These are phyloP conservation scores for Saccharomycopsis schoenii DNA, from an alignment of 805 yeast species.

Conservation along the genomic window DNA sequence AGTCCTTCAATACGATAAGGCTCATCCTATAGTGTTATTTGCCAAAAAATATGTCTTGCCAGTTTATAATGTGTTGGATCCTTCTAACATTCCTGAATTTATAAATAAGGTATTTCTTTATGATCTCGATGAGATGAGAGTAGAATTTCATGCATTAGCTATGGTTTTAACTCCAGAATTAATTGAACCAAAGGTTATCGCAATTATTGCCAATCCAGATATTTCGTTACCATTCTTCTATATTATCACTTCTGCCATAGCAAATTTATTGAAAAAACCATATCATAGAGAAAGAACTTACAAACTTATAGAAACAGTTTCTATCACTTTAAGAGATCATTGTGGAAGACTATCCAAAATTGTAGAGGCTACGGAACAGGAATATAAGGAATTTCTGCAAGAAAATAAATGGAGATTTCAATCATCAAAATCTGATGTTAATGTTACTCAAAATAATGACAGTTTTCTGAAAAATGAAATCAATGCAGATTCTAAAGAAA, in stretches of 20 bases:
- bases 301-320: constrained; percentile 12
- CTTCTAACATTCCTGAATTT: constrained; percentile 9
- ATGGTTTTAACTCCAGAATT: constrained; percentile 15
- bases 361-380: constrained; percentile 13
- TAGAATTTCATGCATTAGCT: constrained; percentile 15
- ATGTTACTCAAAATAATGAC: neutral
- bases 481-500: neutral
- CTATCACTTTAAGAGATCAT: constrained; percentile 16
- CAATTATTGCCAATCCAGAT: constrained; percentile 14
- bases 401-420: neutral
- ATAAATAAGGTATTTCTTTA: neutral
- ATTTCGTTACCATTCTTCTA: constrained; percentile 14
- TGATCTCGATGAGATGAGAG: constrained; percentile 14
- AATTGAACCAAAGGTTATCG: constrained; percentile 16
- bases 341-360: constrained; percentile 10
- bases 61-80: constrained; percentile 10
- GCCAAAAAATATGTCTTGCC: constrained; percentile 8
- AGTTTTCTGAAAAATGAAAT: neutral
- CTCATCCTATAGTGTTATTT: constrained; percentile 11
- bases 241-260: constrained; percentile 9
- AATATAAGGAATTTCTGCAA: constrained; percentile 3
- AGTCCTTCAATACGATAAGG: constrained; percentile 11
- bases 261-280: constrained; percentile 9
- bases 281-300: constrained; percentile 12
- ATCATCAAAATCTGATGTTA: constrained; percentile 2